Conservation (phyloP, 208 protist species). For the Trypanosoma boissoni region DNA sequence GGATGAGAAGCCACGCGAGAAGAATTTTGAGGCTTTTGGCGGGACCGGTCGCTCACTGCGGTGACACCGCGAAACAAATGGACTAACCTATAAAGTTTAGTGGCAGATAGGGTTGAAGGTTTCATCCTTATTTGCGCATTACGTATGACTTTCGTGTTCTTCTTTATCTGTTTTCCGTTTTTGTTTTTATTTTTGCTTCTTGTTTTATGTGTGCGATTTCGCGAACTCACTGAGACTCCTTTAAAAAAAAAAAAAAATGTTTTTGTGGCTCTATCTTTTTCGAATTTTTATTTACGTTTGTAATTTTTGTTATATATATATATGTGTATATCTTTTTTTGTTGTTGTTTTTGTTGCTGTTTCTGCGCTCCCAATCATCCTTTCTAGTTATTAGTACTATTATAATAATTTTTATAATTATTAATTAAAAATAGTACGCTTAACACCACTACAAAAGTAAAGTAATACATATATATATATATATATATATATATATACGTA, state of each 20-base stretch:
- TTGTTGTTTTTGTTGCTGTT: conserved; percentile 8
- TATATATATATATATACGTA: conserved; percentile 1
- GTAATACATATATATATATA: neutral
- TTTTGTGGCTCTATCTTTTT: neutral
- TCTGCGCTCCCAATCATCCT: too few species aligned
- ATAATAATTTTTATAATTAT: too few species aligned
- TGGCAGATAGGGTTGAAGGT: too few species aligned
- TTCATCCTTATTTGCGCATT: neutral
- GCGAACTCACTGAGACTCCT: too few species aligned
- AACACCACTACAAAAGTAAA: too few species aligned
- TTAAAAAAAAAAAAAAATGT: too few species aligned
- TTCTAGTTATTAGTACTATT: too few species aligned
- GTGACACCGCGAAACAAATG: conserved; percentile 1
- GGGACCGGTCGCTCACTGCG: conserved; percentile 8
- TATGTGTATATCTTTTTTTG: conserved; percentile 13
- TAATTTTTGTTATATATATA: conserved; percentile 5
- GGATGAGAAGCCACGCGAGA: conserved; percentile 34
- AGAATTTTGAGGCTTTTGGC: conserved; percentile 39
- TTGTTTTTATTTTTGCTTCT: neutral
- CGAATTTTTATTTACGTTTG: neutral
- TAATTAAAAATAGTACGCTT: too few species aligned
- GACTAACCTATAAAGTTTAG: too few species aligned
- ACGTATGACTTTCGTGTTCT: conserved; percentile 2
- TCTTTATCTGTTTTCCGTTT: neutral
- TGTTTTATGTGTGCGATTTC: too few species aligned